Base-by-base conservation (phyloP, 495 filamentous ascomycete species). In the Lineolata rhizophorae region DNA sequence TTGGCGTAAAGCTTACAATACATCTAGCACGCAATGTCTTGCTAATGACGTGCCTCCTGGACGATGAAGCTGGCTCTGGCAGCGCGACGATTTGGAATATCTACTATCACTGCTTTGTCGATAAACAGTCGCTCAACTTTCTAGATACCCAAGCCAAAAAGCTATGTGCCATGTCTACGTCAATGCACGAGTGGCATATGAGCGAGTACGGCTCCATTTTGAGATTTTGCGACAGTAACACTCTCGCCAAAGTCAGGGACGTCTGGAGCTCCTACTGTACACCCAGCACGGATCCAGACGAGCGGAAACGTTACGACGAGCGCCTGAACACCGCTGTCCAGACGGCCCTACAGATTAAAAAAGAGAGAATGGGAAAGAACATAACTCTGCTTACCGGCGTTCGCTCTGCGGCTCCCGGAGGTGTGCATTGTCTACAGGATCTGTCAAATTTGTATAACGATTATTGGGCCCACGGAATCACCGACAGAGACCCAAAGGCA, bases 101-200 rank as follows among this genome's bases (percentile, higher is more conserved):
- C 34, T 70, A 61, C 38, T 68, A 68, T 37, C 50, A 70, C 39
- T 27, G 61, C 16, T 55, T 53, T 31, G 42, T 72, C 4, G 49
- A 58, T 35, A 32, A 49, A 1, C 20, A 46, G 29, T 46, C 56
- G 17, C 30, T 54, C 10, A 18, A 42, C 3, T 29, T 59, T 4
- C 43, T 64, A 8, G 32, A 38, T 1, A 18, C 10, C 10, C 64
- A 66, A 21, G 40, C 53, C 0, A 29, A 36, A 15, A 62, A 54
- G 33, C 53, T 72, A 5, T 27, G 41, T 5, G 26, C 30, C 0
- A 19, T 57, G 9, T 54, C 62, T 0, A 29, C 13, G 20, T 32
- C 27, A 25, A 3, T 54, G 5, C 27, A 40, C 13, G 30, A 20
- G 10, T 55, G 52, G 52, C 33, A 42, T n/a, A 27, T 32, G 10